Base-by-base conservation (phyloP, 192 early-diverging fungal genomes). In the Globomyces pollinis-pini region DNA sequence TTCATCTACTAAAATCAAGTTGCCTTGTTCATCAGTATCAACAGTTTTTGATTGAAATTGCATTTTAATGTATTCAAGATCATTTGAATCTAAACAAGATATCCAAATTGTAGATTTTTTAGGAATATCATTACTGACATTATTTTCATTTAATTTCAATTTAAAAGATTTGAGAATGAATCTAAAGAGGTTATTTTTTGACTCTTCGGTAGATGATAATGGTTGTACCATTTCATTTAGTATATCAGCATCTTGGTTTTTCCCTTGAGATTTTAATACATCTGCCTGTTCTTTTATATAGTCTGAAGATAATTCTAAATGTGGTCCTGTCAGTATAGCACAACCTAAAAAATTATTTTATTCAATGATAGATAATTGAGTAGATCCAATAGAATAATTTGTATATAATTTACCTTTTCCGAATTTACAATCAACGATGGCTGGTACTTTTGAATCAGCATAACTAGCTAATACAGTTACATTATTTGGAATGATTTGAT, bases 251-350 rank as follows among this genome's bases (percentile, higher is more conserved):
- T 36, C 35, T n/a, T n/a, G n/a, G n/a, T n/a, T n/a, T n/a, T n/a
- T n/a, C n/a, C n/a, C n/a, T n/a, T n/a, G n/a, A n/a, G n/a, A n/a
- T n/a, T n/a, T n/a, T n/a, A n/a, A n/a, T n/a, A n/a, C n/a, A n/a
- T n/a, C n/a, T n/a, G n/a, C n/a, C n/a, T 41, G 34, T 23, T 57
- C 23, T 44, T 57, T 28, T 4, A 57, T 28, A 5, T 33, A 44
- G 18, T 26, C 26, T 5, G 24, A 16, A 3, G 34, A 29, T 31
- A 57, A n/a, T 63, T 95, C 94, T 18, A 91, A 74, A 58, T 98
- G 94, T 30, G 88, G 67, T 9, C 91, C 93, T 16, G 84, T 69
- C 23, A 98, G 57, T 0, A 94, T 66, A 0, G 90, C n/a, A n/a
- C n/a, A n/a, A n/a, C n/a, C n/a, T n/a, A n/a, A n/a, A n/a, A n/a